A percentile compares a stretch with the other conserved stretches of the same genome.
These are phyloP conservation scores for Annulohypoxylon stygium DNA, from an alignment of 495 filamentous ascomycete genomes.

Conservation along the genomic window DNA sequence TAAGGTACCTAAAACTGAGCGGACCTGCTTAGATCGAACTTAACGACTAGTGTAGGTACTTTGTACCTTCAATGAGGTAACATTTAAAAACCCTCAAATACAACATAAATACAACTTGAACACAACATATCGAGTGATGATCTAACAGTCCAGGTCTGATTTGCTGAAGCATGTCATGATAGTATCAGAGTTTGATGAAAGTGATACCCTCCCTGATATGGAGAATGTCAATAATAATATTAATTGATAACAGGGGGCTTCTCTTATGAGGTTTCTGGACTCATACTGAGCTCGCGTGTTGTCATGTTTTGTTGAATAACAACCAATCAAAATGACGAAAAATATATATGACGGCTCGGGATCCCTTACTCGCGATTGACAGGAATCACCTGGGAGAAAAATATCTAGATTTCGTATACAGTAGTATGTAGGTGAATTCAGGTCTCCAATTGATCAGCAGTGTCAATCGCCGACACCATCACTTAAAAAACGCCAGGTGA, in stretches of 20 bases:
- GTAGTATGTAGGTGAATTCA: too few relatives aligned
- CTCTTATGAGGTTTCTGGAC: background rate
- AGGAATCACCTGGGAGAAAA: too few relatives aligned
- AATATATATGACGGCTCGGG: too few relatives aligned
- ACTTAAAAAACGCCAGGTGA: background rate
- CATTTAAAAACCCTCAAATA: background rate
- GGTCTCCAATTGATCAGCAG: background rate
- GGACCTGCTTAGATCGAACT: constrained; percentile 19
- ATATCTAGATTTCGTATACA: background rate
- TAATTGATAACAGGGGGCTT: background rate
- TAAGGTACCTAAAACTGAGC: constrained; percentile 6
- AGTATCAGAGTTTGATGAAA: background rate
- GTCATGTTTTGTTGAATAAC: background rate
- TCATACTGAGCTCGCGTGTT: background rate
- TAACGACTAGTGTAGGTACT: background rate
- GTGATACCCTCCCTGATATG: background rate
- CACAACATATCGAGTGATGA: background rate
- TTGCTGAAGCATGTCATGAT: background rate
- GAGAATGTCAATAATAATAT: background rate
- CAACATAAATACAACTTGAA: background rate
- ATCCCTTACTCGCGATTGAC: too few relatives aligned
- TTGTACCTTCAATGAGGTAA: background rate
- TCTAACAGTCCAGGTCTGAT: background rate
- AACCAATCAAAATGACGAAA: background rate
- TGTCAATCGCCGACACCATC: background rate